Evolutionary conservation across 352 stramenopile species (phyloP).

Genomic region (Pythium folliculosum): DNA sequence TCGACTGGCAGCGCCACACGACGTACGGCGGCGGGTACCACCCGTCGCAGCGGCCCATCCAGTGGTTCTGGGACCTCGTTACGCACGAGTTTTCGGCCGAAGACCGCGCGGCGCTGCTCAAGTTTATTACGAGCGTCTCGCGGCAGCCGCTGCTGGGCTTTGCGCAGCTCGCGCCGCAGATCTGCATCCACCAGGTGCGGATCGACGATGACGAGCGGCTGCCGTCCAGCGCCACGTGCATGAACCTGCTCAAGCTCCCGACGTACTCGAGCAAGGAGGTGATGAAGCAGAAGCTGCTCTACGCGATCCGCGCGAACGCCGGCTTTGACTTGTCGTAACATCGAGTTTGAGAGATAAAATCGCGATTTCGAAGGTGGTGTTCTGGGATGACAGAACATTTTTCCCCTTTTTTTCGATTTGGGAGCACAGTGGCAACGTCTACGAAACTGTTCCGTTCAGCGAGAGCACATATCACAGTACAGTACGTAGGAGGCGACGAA

Average conservation of each 20-base stretch:
- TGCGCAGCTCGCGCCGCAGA: conserved; percentile 89
- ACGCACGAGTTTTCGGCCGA: conserved; percentile 70
- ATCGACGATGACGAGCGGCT: conserved; percentile 71
- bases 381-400: neutral
- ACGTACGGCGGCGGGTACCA: conserved; percentile 96
- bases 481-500: neutral
- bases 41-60: conserved; percentile 61
- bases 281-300: conserved; percentile 94
- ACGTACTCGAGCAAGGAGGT: conserved; percentile 95
- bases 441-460: neutral
- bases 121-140: conserved; percentile 95
- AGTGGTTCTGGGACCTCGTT: conserved; percentile 85
- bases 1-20: conserved; percentile 94
- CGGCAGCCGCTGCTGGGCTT: conserved; percentile 95
- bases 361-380: neutral
- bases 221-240: conserved; percentile 93
- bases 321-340: conserved; percentile 97
- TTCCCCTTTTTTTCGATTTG: too few species aligned
- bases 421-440: neutral
- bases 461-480: neutral
- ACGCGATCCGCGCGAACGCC: conserved; percentile 94
- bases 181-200: conserved; percentile 92
- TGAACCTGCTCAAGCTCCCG: conserved; percentile 97
- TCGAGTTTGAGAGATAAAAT: neutral
- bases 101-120: conserved; percentile 90